Conservation (phyloP, 1,284 basidiomycete genomes). For the Coriolopsis trogii region DNA sequence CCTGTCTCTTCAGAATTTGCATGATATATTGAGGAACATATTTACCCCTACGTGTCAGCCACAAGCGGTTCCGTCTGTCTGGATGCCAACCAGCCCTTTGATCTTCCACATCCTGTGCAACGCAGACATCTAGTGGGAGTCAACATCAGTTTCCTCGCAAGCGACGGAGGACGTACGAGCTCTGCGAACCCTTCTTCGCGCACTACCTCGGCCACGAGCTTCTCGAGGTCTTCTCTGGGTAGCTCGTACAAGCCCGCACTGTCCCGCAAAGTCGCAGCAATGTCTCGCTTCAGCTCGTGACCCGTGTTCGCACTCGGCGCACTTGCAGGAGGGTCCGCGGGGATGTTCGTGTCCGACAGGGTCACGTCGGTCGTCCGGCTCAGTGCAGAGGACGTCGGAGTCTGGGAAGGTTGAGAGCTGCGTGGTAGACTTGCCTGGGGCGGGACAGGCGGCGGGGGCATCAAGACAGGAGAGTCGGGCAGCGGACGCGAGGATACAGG, state of each 20-base stretch:
- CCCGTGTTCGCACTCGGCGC: too few species aligned
- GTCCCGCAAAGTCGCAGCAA: conserved; percentile 19
- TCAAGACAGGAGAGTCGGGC: conserved; percentile 13
- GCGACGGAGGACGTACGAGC: conserved; percentile 25
- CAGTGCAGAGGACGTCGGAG: neutral
- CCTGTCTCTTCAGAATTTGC: neutral
- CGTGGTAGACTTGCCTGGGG: neutral
- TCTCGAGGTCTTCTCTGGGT: conserved; percentile 33
- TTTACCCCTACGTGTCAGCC: too few species aligned
- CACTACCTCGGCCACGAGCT: conserved; percentile 33
- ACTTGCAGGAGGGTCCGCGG: neutral
- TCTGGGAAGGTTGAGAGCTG: neutral
- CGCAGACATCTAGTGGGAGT: conserved; percentile 12
- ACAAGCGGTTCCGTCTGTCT: neutral
- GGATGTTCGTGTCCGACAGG: neutral
- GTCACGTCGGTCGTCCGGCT: neutral
- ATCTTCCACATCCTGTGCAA: conserved; percentile 25
- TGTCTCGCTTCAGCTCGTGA: neutral
- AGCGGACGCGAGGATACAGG: neutral
- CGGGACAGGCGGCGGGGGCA: conserved; percentile 25
- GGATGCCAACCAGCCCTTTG: conserved; percentile 18
- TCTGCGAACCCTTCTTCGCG: conserved; percentile 38
- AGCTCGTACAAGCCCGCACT: conserved; percentile 29
- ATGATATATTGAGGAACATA: neutral
- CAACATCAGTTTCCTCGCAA: neutral